Evolutionary conservation across 176 grass and related monocot genomes (phyloP).

Genomic region (Cenchrus purpureus): DNA sequence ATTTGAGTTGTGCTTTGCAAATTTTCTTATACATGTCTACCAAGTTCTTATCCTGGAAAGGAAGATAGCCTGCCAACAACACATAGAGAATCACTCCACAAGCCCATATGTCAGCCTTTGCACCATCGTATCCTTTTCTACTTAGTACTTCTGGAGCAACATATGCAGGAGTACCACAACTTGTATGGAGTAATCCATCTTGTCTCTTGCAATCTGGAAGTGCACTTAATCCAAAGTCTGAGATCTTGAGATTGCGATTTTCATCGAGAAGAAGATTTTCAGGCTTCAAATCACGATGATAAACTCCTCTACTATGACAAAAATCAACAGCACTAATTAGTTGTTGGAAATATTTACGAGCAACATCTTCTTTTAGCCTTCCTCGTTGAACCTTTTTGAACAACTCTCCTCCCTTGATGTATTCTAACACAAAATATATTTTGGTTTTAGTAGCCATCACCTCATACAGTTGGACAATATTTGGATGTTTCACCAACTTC

Average conservation of each 20-base stretch:
- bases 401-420: slow-evolving; percentile 75
- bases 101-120: slow-evolving; percentile 94
- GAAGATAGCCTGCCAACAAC: slow-evolving; percentile 84
- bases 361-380: slow-evolving; percentile 75
- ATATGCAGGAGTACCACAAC: slow-evolving; percentile 90
- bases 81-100: slow-evolving; percentile 91
- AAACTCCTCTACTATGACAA: slow-evolving; percentile 83
- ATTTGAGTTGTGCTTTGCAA: slow-evolving; percentile 72
- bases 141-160: slow-evolving; percentile 89
- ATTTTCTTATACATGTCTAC: slow-evolving; percentile 96
- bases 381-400: slow-evolving; percentile 86
- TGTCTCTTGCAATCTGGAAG: slow-evolving; percentile 67
- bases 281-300: slow-evolving; percentile 85
- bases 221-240: slow-evolving; percentile 95
- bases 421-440: slow-evolving; percentile 94
- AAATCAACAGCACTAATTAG: slow-evolving; percentile 84
- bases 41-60: slow-evolving; percentile 85
- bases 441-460: slow-evolving; percentile 95
- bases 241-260: slow-evolving; percentile 69
- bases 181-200: slow-evolving; percentile 86
- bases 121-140: slow-evolving; percentile 87
- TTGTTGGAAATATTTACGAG: slow-evolving; percentile 91
- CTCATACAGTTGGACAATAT: slow-evolving; percentile 86
- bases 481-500: slow-evolving; percentile 83
- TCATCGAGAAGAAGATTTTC: slow-evolving; percentile 92